Evolutionary conservation across 306 rosid species (phyloP), one percentile per base, ranked within the genome.

Genomic region (Comarum palustre): DNA sequence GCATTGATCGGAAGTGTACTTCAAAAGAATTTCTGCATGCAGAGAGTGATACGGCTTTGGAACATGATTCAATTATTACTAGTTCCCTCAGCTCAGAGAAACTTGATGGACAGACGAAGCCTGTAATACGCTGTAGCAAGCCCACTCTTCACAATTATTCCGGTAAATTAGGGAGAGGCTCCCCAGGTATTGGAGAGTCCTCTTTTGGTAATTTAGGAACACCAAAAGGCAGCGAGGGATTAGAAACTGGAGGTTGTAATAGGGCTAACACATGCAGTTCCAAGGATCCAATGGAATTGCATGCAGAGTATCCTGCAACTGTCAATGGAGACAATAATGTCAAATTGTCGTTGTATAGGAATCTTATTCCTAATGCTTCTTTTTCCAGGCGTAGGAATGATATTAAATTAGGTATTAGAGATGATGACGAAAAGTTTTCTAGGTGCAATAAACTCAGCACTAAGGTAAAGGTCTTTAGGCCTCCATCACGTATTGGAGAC

Each of bases 381-480:
- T 82, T 84, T 88, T 83, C 84, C 47, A 73, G 79, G 87, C 77
- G 82, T 81, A 82, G 87, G 84, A 89, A 84, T 84, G 81, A 73
- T 80, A 79, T 45, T 75, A 88, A 84, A 84, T 80, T 91, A 91
- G 89, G 84, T 76, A 73, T 85, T 84, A 91, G 87, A 80, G 98
- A 91, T 88, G 96, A 94, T 84, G 97, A 88, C 51, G 98, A 89
- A 86, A 94, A 85, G 14, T 75, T 88, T 73, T 52, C 73, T 38
- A 75, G 92, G 88, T 78, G 81, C 87, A 71, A 72, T 74, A 89
- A 89, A 81, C 75, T 78, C 72, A 74, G 92, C 80, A 80, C 84
- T 75, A 90, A 86, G 75, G 73, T 72, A 3, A 93, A 83, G 83
- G 88, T 82, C 50, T 85, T 45, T 77, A 91, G 80, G 82, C 85